Percentiles rank a stretch among this genome's conserved stretches.
Evolutionary conservation across 495 filamentous ascomycete genomes (phyloP).

Genomic region (Amphirosellinia nigrospora): DNA sequence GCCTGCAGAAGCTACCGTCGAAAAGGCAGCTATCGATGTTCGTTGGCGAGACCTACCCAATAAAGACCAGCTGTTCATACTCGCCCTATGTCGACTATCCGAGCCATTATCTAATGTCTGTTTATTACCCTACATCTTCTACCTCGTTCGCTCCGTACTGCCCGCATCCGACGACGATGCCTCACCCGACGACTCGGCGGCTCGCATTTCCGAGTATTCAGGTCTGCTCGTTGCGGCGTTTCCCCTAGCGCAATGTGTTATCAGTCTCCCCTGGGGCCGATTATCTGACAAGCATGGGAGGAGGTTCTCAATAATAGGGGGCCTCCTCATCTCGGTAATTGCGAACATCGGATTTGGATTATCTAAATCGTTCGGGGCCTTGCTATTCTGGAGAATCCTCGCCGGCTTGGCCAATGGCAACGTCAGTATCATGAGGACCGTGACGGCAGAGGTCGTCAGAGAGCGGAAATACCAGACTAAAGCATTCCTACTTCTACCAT

Average conservation of each 20-base stretch:
- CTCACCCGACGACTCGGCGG: conserved; percentile 37
- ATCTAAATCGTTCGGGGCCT: conserved; percentile 69
- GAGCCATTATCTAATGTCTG: conserved; percentile 59
- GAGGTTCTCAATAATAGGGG: conserved; percentile 75
- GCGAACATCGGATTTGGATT: conserved; percentile 78
- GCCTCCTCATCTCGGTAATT: conserved; percentile 70
- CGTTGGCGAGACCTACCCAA: conserved; percentile 52
- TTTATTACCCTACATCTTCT: conserved; percentile 62
- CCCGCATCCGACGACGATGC: conserved; percentile 28
- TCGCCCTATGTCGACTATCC: conserved; percentile 58
- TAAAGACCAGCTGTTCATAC: conserved; percentile 58
- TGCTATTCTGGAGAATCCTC: conserved; percentile 69
- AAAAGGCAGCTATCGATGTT: conserved; percentile 24
- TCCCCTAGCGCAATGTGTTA: conserved; percentile 72
- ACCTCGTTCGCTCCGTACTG: conserved; percentile 60
- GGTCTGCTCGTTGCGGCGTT: conserved; percentile 79
- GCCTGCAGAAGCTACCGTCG: neutral
- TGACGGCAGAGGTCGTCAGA: conserved; percentile 72
- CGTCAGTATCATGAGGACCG: conserved; percentile 80
- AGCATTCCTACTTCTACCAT: conserved; percentile 80
- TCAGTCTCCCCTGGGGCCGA: conserved; percentile 76
- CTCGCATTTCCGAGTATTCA: conserved; percentile 54
- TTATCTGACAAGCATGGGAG: conserved; percentile 73
- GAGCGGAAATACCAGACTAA: conserved; percentile 72
- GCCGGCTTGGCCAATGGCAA: conserved; percentile 79